Percentiles rank a stretch among this genome's conserved stretches.
phyloP scores from a whole-genome alignment of 176 grass and related monocot genomes.

The Secale cereale region DNA sequence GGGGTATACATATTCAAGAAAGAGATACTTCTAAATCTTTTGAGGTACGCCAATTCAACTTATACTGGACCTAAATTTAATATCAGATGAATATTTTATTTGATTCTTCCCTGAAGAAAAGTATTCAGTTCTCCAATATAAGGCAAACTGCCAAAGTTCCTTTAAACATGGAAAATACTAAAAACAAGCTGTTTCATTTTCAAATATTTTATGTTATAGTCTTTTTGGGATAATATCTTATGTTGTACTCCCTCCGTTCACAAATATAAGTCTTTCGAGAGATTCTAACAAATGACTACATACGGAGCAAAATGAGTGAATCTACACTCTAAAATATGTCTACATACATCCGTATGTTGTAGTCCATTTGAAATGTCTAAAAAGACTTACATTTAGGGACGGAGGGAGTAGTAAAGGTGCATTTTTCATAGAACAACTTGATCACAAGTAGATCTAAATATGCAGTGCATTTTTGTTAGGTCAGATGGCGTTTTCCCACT shows the following conservation, averaged over 20 bases:
- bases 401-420: too few species aligned
- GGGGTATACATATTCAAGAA: conserved; percentile 88
- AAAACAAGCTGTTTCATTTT: neutral
- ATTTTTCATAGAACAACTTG: conserved; percentile 1
- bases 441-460: conserved; percentile 33
- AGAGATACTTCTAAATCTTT: conserved; percentile 85
- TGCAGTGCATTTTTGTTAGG: conserved; percentile 52
- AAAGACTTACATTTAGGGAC: too few species aligned
- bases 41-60: conserved; percentile 63
- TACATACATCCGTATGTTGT: too few species aligned
- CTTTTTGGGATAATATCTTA: neutral
- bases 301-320: too few species aligned
- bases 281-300: too few species aligned
- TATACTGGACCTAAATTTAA: neutral
- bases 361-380: too few species aligned
- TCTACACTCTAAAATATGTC: too few species aligned
- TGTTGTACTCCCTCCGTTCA: too few species aligned
- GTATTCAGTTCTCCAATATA: neutral
- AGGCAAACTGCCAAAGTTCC: neutral
- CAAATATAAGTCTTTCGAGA: too few species aligned
- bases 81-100: neutral
- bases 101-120: neutral
- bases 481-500: conserved; percentile 97
- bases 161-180: neutral
- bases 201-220: neutral